phyloP scores from a whole-genome alignment of 768 basidiomycete species.

The Tylopilus vinaceipallidus region DNA sequence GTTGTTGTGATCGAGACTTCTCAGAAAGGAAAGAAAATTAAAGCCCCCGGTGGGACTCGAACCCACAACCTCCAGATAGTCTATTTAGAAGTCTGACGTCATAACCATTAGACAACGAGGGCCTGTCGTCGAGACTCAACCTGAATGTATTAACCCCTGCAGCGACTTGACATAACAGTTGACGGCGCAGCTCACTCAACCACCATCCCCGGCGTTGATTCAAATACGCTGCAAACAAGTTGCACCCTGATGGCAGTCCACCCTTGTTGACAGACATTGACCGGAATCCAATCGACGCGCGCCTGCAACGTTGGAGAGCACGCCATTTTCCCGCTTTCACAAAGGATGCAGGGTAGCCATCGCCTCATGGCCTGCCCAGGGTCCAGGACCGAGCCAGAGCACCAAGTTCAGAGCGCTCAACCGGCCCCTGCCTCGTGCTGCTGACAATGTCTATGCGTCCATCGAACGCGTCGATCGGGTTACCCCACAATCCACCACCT shows the following conservation, averaged over 20 bases:
- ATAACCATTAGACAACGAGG: conserved; percentile 89
- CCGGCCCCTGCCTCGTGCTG: too few relatives aligned
- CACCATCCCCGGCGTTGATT: too few relatives aligned
- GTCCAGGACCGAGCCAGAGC: neutral
- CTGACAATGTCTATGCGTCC: too few relatives aligned
- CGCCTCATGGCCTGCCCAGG: conserved; percentile 6
- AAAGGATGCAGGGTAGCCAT: neutral
- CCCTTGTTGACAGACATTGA: too few relatives aligned
- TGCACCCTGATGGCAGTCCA: too few relatives aligned
- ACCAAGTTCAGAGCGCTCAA: neutral
- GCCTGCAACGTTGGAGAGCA: neutral
- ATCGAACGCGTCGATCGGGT: neutral
- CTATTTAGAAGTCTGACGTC: conserved; percentile 88
- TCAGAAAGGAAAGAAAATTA: conserved; percentile 16
- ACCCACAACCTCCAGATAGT: conserved; percentile 85
- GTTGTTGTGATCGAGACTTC: neutral
- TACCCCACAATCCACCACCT: too few relatives aligned
- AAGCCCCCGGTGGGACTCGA: conserved; percentile 83
- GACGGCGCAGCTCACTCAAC: too few relatives aligned
- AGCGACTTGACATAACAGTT: neutral
- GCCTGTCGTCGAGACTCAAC: conserved; percentile 31
- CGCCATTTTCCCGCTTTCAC: neutral
- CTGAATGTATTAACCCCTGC: neutral
- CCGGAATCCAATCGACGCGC: neutral
- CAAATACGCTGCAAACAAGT: too few relatives aligned